phyloP scores from a whole-genome alignment of 352 stramenopile genomes.

The Phytophthora macrochlamydospora region DNA sequence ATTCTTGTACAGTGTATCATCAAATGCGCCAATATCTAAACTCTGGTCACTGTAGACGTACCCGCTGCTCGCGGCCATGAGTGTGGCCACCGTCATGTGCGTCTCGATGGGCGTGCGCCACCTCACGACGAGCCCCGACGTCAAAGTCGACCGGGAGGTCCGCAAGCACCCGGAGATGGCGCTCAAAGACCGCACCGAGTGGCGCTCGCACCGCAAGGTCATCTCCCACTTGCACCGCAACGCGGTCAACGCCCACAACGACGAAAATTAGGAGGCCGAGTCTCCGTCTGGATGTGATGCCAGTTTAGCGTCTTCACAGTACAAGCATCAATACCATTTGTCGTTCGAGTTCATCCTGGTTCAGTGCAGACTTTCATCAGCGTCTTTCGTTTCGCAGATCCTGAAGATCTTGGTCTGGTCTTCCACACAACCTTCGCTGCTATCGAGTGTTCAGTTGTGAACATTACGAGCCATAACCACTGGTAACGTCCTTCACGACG shows the following conservation, averaged over 20 bases:
- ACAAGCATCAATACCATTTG: too few relatives aligned
- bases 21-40: too few relatives aligned
- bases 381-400: too few relatives aligned
- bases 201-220: conserved; percentile 56
- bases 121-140: conserved; percentile 57
- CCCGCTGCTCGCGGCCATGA: conserved; percentile 49
- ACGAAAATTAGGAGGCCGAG: conserved; percentile 18
- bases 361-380: too few relatives aligned
- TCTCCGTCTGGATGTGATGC: background rate
- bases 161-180: conserved; percentile 61
- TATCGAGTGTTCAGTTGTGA: too few relatives aligned
- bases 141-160: conserved; percentile 65
- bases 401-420: too few relatives aligned
- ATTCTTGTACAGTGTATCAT: too few relatives aligned
- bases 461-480: too few relatives aligned
- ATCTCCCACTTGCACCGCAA: conserved; percentile 51
- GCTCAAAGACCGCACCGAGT: conserved; percentile 43
- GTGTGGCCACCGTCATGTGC: conserved; percentile 43
- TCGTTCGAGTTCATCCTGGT: too few relatives aligned
- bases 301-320: too few relatives aligned
- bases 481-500: too few relatives aligned
- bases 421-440: too few relatives aligned
- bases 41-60: conserved; percentile 41
- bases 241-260: conserved; percentile 45
- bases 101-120: conserved; percentile 49